Evolutionary conservation across 345 rosid species (phyloP).

Genomic region (Citrus trifoliata): DNA sequence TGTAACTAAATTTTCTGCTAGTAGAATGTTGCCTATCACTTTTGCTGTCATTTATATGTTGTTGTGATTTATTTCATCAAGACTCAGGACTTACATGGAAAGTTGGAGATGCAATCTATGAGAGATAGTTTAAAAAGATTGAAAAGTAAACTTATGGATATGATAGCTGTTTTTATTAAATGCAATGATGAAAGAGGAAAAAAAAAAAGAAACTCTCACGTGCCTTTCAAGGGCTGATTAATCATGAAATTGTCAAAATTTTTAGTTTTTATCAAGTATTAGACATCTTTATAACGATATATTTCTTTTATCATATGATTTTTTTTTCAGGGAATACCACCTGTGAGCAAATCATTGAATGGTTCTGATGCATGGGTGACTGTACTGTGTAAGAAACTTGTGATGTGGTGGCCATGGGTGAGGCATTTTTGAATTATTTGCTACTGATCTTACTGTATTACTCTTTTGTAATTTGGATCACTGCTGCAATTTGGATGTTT

Average conservation of each 20-base stretch:
- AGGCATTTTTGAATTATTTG: conserved; percentile 12
- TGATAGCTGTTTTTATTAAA: too few species aligned
- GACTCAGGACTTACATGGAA: background rate
- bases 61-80: background rate
- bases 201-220: background rate
- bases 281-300: background rate
- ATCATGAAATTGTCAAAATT: background rate
- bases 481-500: background rate
- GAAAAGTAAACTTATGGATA: background rate
- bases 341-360: conserved; percentile 52
- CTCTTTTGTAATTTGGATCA: background rate
- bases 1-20: background rate
- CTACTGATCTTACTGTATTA: conserved; percentile 1
- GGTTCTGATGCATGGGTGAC: conserved; percentile 72
- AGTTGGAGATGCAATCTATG: background rate
- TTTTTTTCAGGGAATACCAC: conserved; percentile 66
- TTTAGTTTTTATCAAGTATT: background rate
- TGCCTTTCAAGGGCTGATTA: background rate
- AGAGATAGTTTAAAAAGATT: background rate
- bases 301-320: background rate
- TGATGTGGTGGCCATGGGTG: conserved; percentile 87
- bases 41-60: background rate
- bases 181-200: background rate
- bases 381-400: conserved; percentile 68
- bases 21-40: too few species aligned